Base-by-base conservation (phyloP, 768 basidiomycete species). In the Hemileccinum impolitum region DNA sequence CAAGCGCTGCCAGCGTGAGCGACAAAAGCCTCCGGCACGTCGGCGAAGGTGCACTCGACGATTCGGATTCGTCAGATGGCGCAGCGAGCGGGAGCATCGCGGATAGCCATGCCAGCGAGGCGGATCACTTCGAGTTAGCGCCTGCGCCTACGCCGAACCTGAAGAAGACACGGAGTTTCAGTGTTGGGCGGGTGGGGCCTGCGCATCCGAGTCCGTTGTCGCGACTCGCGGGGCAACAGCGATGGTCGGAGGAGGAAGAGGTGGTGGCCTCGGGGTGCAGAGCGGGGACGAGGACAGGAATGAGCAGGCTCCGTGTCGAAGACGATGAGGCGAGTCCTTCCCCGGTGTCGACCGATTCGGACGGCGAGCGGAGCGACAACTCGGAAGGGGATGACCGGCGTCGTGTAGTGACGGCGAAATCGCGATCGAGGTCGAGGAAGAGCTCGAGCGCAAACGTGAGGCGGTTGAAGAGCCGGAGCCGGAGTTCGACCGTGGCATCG, bases 31-130 rank as follows among this genome's bases (percentile, higher is more conserved):
- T 80, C 28, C 71, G 79, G 2, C 82, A 88, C 57, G 79, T 84
- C 11, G 88, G 88, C 4, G 89, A 90, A 59, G 87, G 88, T 23
- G 85, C 84, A 1, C 66, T 91, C 4, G 84, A 86, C 50, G 87
- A 89, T 58, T 89, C 86, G 0, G 87, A 89, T 67, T 87, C 86
- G 1, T 78, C 77, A 2, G 75, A 69, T 12, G 44, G 50, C 5
- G 54, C 43, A 13, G 57, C 40, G 35, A 54, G 61, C 25, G 64
- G 61, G 25, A 54, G 57, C 9, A 48, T 52, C 13, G 47, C 21
- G 9, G 60, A 57, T n/a, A 49, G 54, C 12, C 52, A 55, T 21
- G 48, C 19, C 21, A 65, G 65, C 49, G 72, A 61, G 36, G 66
- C 63, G 7, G 74, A 66, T 25, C 70, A 65, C 10, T 58, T 58